Conservation (phyloP, 2,329 filamentous ascomycete species). For the Diaporthe batatas region DNA sequence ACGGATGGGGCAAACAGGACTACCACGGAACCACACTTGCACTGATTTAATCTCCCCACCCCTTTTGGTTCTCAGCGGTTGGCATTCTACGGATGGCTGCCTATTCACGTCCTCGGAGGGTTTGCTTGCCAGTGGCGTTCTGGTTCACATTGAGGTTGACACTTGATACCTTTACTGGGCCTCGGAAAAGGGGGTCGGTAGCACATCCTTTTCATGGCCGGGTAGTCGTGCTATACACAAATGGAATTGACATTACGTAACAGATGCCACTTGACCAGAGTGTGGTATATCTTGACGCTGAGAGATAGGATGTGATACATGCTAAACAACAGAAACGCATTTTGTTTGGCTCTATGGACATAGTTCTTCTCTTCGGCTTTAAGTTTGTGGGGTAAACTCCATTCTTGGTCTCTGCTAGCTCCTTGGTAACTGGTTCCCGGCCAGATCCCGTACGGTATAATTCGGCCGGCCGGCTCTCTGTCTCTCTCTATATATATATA, state of each 20-base stretch:
- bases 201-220: conserved; percentile 2
- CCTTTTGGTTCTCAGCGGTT: conserved; percentile 11
- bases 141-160: conserved; percentile 39
- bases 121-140: conserved; percentile 38
- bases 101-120: not conserved
- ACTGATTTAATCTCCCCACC: conserved; percentile 9
- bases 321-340: too few relatives aligned
- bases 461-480: too few relatives aligned
- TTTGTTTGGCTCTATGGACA: not conserved
- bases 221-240: conserved; percentile 23
- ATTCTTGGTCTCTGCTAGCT: not conserved
- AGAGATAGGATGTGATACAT: too few relatives aligned
- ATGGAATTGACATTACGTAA: not conserved
- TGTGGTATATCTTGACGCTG: not conserved
- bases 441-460: not conserved
- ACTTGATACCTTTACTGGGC: conserved; percentile 47
- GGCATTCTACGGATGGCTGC: conserved; percentile 8
- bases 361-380: not conserved
- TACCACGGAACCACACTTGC: conserved; percentile 27
- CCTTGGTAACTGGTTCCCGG: not conserved
- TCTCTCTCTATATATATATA: too few relatives aligned
- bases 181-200: conserved; percentile 27
- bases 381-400: not conserved
- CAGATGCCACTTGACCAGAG: not conserved
- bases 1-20: conserved; percentile 35